Conservation (phyloP, 768 basidiomycete species). For the Asterophora parasitica region DNA sequence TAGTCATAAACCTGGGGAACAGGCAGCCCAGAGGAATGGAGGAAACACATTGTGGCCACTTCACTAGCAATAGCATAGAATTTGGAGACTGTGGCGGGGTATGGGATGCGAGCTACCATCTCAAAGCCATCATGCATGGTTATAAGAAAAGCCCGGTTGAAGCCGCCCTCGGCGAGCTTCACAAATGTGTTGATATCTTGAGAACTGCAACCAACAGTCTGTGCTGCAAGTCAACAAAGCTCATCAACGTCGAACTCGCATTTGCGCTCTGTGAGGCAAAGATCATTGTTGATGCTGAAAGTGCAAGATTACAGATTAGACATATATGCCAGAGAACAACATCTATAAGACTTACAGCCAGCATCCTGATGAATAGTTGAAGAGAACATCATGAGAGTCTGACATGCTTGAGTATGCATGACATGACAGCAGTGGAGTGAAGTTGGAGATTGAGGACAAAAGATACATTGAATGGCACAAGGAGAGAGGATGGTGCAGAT, state of each 20-base stretch:
- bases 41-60: conserved; percentile 40
- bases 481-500: not conserved
- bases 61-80: conserved; percentile 40
- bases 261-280: conserved; percentile 43
- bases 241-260: conserved; percentile 29
- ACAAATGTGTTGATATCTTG: conserved; percentile 29
- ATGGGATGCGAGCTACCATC: conserved; percentile 40
- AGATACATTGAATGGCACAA: conserved; percentile 17
- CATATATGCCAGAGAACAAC: conserved; percentile 21
- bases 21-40: conserved; percentile 35
- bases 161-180: conserved; percentile 46
- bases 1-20: conserved; percentile 38
- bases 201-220: conserved; percentile 33
- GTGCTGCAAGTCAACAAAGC: conserved; percentile 41
- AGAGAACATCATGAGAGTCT: conserved; percentile 24
- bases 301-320: conserved; percentile 23
- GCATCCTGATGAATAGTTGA: conserved; percentile 37
- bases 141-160: conserved; percentile 37
- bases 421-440: conserved; percentile 24
- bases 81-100: conserved; percentile 31
- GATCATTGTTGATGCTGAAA: conserved; percentile 36
- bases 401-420: conserved; percentile 27
- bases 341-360: conserved; percentile 38
- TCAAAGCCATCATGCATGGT: conserved; percentile 17
- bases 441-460: conserved; percentile 21